Evolutionary conservation across 2,329 filamentous ascomycete genomes (phyloP).

Genomic region (Dichotomopilus funicola): DNA sequence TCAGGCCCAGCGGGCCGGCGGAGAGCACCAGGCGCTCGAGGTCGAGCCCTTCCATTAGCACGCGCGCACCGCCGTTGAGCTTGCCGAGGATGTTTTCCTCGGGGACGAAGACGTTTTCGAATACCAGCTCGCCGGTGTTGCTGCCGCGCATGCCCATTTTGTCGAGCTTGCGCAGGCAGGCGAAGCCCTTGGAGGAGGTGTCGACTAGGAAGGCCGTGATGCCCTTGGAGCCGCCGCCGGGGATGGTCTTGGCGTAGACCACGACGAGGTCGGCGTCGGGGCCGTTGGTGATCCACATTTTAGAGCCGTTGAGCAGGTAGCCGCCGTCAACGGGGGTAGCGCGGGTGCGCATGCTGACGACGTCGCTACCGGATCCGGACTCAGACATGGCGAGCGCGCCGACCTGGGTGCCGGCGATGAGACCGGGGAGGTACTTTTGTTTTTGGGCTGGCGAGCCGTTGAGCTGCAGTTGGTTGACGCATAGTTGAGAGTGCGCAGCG

Average conservation of each 20-base stretch:
- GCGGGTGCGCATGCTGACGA: slow-evolving; percentile 89
- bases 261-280: slow-evolving; percentile 89
- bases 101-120: slow-evolving; percentile 87
- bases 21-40: slow-evolving; percentile 88
- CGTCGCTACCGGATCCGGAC: slow-evolving; percentile 82
- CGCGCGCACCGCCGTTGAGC: slow-evolving; percentile 75
- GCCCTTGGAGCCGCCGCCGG: slow-evolving; percentile 73
- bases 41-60: slow-evolving; percentile 94
- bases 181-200: slow-evolving; percentile 65
- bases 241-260: slow-evolving; percentile 94
- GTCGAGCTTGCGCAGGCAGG: slow-evolving; percentile 83
- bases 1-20: slow-evolving; percentile 84
- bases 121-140: slow-evolving; percentile 90
- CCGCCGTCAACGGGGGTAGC: slow-evolving; percentile 78
- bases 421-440: slow-evolving; percentile 65
- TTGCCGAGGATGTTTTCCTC: slow-evolving; percentile 71
- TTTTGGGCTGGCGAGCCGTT: slow-evolving; percentile 81
- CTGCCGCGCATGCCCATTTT: slow-evolving; percentile 98
- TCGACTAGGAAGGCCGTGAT: slow-evolving; percentile 94
- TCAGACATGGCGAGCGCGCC: slow-evolving; percentile 95
- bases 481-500: slow-evolving; percentile 91
- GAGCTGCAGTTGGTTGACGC: slow-evolving; percentile 91
- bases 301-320: slow-evolving; percentile 78
- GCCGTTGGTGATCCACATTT: slow-evolving; percentile 99
- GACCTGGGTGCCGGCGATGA: slow-evolving; percentile 74